Conservation (phyloP, 2,329 filamentous ascomycete species). For the Pseudogymnoascus destructans region DNA sequence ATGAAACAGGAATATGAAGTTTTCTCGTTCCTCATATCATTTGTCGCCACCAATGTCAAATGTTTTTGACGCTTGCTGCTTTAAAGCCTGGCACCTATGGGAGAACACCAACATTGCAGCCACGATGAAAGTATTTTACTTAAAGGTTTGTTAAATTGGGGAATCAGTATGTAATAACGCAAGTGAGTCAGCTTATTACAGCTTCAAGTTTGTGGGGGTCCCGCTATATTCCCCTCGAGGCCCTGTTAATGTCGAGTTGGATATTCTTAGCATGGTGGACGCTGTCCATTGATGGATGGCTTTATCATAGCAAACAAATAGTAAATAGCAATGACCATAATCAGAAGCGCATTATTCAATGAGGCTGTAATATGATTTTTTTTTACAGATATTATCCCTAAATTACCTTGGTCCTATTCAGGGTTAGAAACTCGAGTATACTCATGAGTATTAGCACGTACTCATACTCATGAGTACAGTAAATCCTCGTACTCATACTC, state of each 20-base stretch:
- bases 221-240: not conserved
- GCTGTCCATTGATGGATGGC: not conserved
- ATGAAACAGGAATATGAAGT: not conserved
- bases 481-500: too few species aligned
- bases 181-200: not conserved
- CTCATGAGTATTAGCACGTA: too few species aligned
- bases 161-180: not conserved
- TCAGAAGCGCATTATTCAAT: not conserved
- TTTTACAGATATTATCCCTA: too few species aligned
- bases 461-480: too few species aligned
- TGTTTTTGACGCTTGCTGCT: not conserved
- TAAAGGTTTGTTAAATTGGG: not conserved
- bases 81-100: not conserved
- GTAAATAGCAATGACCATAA: not conserved
- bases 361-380: not conserved
- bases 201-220: not conserved
- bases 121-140: not conserved
- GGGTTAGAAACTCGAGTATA: too few species aligned
- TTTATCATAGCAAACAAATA: not conserved
- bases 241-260: not conserved
- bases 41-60: not conserved
- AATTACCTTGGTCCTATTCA: not conserved
- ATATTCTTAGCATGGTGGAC: not conserved
- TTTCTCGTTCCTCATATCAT: not conserved
- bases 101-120: not conserved